Evolutionary conservation across 371 early-diverging fungal species (phyloP).

Genomic region (Circinella umbellata): DNA sequence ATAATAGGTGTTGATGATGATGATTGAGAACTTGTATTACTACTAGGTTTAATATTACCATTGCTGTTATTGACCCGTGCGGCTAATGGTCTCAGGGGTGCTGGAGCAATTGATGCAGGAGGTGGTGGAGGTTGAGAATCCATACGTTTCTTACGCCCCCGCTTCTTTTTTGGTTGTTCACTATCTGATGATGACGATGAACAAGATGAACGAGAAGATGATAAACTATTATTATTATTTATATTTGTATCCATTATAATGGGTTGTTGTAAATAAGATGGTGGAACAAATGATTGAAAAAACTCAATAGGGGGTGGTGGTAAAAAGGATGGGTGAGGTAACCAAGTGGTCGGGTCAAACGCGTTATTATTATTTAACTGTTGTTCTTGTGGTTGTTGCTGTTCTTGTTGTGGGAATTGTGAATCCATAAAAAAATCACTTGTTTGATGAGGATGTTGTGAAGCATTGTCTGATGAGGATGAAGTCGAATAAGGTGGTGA

Average conservation of each 20-base stretch:
- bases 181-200: slow-evolving; percentile 29
- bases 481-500: slow-evolving; percentile 24
- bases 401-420: background rate
- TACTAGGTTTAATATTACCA: background rate
- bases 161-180: slow-evolving; percentile 46
- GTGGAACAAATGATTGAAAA: slow-evolving; percentile 21
- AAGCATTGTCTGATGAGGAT: slow-evolving; percentile 12
- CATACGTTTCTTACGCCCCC: slow-evolving; percentile 50
- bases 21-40: background rate
- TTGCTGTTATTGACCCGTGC: slow-evolving; percentile 2
- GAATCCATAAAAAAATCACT: background rate
- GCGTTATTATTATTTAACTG: background rate
- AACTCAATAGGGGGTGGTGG: slow-evolving; percentile 7
- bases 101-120: slow-evolving; percentile 29
- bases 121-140: slow-evolving; percentile 18
- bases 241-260: background rate
- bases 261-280: slow-evolving; percentile 22
- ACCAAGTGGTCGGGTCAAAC: background rate
- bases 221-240: background rate
- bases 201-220: slow-evolving; percentile 13
- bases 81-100: slow-evolving; percentile 23
- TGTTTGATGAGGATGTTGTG: background rate
- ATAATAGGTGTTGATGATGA: background rate
- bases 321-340: slow-evolving; percentile 13
- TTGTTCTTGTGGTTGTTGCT: background rate